Evolutionary conservation across 163 green algal species (phyloP), one percentile per base, ranked within the genome.

Genomic region (Prototheca wickerhamii): DNA sequence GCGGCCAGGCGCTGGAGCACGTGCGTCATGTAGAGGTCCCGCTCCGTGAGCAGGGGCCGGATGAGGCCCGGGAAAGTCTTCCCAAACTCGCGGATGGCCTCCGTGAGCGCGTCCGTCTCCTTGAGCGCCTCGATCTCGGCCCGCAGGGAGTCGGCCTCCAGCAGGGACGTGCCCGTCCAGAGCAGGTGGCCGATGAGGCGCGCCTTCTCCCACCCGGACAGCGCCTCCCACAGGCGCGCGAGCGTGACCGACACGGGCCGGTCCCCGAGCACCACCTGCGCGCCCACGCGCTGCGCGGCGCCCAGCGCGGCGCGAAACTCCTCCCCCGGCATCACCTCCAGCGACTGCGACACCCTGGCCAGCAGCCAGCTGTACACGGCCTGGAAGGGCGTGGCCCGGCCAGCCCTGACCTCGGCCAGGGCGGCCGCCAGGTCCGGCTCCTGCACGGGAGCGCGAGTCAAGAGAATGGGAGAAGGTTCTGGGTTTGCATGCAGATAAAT

Each of bases 261-360:
- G 64, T 87, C 81, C 0, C 80, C 76, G 40, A 87, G 68, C 58
- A 86, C 65, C 30, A 87, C 58, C 61, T 73, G 54, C 3, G 73
- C 74, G 30, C 65, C 69, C 2, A 76, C 50, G 17, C 63, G 60
- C 15, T 70, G 58, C 12, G 76, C 74, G 46, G 78, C 73, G 20
- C 61, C 53, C 40, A 76, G 62, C 17, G 76, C 76, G 28, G 75
- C 76, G 32, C 76, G 28, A 46, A 83, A 83, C 59, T 83, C 76
- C 49, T 81, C 75, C 2, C 76, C 76, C 18, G 76, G 76, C 43
- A 61, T 43, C 23, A 81, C 65, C 30, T 81, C 76, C 26, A 83
- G 61, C 49, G 65, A 60, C 8, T 52, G 30, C 2, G 65, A 71
- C 15, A 79, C 63, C 12, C 54, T 68, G 23, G 58, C 63, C 18